These are phyloP conservation scores for Apiotrichum gracile DNA, from an alignment of 1,284 basidiomycete genomes.

Conservation along the genomic window DNA sequence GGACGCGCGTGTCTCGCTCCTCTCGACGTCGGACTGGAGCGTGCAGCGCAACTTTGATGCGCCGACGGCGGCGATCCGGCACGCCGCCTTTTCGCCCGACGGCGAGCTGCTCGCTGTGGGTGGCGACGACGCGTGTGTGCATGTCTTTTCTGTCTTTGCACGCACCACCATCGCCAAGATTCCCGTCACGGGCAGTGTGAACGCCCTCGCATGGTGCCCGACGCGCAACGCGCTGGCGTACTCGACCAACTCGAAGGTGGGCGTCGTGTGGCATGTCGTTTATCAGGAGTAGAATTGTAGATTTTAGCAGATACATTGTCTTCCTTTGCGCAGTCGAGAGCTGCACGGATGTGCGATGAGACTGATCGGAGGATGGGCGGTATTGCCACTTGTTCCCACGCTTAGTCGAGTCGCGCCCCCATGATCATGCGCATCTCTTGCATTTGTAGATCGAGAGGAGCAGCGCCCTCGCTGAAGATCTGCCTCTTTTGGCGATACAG, in stretches of 20 bases:
- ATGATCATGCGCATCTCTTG: too few relatives aligned
- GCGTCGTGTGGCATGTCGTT: slow-evolving; percentile 28
- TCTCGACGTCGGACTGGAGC: slow-evolving; percentile 35
- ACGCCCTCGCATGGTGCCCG: slow-evolving; percentile 36
- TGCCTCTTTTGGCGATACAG: too few relatives aligned
- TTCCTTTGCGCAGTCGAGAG: too few relatives aligned
- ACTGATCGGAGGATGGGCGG: too few relatives aligned
- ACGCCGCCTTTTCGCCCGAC: slow-evolving; percentile 34
- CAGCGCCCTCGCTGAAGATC: too few relatives aligned
- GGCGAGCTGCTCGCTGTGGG: slow-evolving; percentile 39
- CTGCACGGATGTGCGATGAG: too few relatives aligned
- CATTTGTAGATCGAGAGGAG: too few relatives aligned
- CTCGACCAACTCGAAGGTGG: slow-evolving; percentile 21
- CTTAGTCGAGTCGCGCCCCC: too few relatives aligned
- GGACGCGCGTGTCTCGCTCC: slow-evolving; percentile 35
- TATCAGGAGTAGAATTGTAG: slow-evolving; percentile 23
- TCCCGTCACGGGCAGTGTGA: slow-evolving; percentile 23
- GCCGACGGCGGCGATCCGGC: slow-evolving; percentile 31
- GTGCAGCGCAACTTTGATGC: slow-evolving; percentile 33
- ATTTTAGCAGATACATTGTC: too few relatives aligned
- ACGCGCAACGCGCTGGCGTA: slow-evolving; percentile 33
- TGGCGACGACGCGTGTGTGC: slow-evolving; percentile 34
- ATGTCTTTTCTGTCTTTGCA: slow-evolving; percentile 29
- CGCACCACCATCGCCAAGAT: slow-evolving; percentile 26
- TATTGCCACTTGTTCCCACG: too few relatives aligned